Evolutionary conservation across 2,329 filamentous ascomycete species (phyloP).

Genomic region (Venturiaceae sp.): DNA sequence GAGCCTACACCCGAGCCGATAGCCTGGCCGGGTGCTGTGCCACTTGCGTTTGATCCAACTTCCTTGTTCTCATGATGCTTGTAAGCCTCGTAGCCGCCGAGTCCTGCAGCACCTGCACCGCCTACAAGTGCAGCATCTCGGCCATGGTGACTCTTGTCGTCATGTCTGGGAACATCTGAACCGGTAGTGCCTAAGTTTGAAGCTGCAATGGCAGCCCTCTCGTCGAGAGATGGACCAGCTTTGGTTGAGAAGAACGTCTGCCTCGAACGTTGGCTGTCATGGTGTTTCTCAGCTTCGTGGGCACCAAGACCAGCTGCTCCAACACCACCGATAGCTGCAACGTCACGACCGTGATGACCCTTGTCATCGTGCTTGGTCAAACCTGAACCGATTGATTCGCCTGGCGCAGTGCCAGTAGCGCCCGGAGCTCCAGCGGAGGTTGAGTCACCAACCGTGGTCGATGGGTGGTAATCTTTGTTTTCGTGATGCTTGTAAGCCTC

Average conservation of each 20-base stretch:
- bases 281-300: neutral
- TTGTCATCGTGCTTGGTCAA: neutral
- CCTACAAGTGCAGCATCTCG: neutral
- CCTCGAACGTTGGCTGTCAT: neutral
- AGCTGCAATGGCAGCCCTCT: neutral
- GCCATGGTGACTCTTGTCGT: neutral
- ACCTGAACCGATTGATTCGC: neutral
- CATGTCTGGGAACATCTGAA: neutral
- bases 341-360: neutral
- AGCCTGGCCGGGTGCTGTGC: no score
- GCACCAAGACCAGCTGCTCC: neutral
- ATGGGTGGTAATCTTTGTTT: neutral
- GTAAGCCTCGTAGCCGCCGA: constrained; percentile 15
- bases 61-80: constrained; percentile 8
- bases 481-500: neutral
- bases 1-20: no score
- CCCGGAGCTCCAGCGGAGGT: neutral
- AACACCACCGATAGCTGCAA: neutral
- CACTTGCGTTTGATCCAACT: no score
- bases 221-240: neutral
- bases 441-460: neutral
- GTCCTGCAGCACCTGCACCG: neutral
- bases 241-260: neutral
- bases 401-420: neutral
- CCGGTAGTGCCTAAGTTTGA: neutral